Conservation (phyloP, 768 basidiomycete genomes). For the Basidioascus undulatus region DNA sequence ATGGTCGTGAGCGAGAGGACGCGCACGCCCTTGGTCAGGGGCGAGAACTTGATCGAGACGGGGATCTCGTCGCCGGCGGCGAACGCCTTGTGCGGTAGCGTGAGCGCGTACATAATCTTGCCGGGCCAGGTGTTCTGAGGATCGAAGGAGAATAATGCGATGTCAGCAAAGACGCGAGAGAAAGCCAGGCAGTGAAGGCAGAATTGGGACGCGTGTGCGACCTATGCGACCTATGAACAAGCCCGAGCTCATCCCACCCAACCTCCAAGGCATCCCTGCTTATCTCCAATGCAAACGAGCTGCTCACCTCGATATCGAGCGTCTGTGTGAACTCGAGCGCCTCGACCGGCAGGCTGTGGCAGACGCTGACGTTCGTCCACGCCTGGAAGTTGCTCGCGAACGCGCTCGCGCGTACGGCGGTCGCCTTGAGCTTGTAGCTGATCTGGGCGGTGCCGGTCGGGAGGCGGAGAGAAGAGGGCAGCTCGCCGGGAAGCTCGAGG, state of each 20-base stretch:
- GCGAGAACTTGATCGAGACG: constrained; percentile 63
- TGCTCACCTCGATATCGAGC: constrained; percentile 31
- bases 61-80: constrained; percentile 68
- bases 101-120: constrained; percentile 68
- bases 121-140: constrained; percentile 94
- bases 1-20: constrained; percentile 41
- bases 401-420: constrained; percentile 52
- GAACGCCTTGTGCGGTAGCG: constrained; percentile 88
- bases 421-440: constrained; percentile 70
- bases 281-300: too few relatives aligned
- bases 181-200: not conserved
- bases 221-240: not conserved
- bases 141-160: not conserved
- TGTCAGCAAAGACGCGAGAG: not conserved
- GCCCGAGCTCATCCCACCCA: too few relatives aligned
- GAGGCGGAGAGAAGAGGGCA: constrained; percentile 47
- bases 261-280: too few relatives aligned
- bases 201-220: not conserved
- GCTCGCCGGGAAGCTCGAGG: constrained; percentile 55
- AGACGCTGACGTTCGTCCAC: constrained; percentile 34
- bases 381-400: constrained; percentile 38
- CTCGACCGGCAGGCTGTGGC: constrained; percentile 50
- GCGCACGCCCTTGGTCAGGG: constrained; percentile 57
- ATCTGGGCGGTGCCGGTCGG: constrained; percentile 30
- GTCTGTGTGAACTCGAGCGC: constrained; percentile 90